Conservation (phyloP, 768 basidiomycete species). For the Suillus lakei region DNA sequence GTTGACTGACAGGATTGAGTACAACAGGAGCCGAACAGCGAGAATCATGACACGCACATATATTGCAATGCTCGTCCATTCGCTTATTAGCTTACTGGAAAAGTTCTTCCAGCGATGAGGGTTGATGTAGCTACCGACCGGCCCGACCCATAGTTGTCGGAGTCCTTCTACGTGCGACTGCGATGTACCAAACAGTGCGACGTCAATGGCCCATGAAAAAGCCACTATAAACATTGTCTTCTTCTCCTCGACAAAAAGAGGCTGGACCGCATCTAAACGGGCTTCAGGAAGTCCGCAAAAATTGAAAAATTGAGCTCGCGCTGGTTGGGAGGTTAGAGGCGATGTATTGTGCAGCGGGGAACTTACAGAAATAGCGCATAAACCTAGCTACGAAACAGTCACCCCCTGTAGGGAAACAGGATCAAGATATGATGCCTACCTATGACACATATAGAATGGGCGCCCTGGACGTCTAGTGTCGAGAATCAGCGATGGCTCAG, state of each 20-base stretch:
- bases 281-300: slow-evolving; percentile 51
- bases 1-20: slow-evolving; percentile 40
- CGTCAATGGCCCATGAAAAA: not conserved
- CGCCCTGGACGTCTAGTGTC: slow-evolving; percentile 1
- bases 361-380: slow-evolving; percentile 49
- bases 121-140: slow-evolving; percentile 42
- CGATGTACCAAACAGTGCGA: slow-evolving; percentile 47
- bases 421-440: not conserved
- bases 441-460: slow-evolving; percentile 8
- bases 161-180: slow-evolving; percentile 45
- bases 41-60: slow-evolving; percentile 41
- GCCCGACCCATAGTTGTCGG: slow-evolving; percentile 49
- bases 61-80: slow-evolving; percentile 55
- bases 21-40: not conserved
- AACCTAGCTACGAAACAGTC: slow-evolving; percentile 39
- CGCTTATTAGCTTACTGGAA: slow-evolving; percentile 43
- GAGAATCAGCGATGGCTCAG: not conserved
- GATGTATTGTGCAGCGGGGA: not conserved
- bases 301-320: slow-evolving; percentile 30
- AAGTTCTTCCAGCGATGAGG: slow-evolving; percentile 43
- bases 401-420: not conserved
- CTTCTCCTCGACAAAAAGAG: slow-evolving; percentile 31
- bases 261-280: slow-evolving; percentile 49
- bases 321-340: slow-evolving; percentile 9
- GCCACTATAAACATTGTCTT: slow-evolving; percentile 9